Conservation (phyloP, 2,329 filamentous ascomycete genomes). For the Neopestalotiopsis sp. region DNA sequence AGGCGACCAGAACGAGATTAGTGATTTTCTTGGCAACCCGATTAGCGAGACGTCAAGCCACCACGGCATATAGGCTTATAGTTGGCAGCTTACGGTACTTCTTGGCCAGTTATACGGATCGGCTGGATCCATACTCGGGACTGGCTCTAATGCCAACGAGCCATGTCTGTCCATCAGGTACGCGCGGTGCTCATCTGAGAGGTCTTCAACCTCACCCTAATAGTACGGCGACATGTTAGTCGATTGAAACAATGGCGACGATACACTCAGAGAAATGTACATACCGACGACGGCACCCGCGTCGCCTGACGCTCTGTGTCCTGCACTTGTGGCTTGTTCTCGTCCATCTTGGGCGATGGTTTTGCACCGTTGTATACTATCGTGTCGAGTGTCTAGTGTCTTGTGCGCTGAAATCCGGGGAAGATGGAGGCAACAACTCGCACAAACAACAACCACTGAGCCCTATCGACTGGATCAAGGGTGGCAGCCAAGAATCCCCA, state of each 20-base stretch:
- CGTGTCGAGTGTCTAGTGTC: background rate
- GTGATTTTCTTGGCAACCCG: constrained; percentile 48
- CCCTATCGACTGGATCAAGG: background rate
- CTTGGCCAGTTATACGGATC: constrained; percentile 63
- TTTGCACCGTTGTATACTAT: background rate
- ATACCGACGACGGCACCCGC: constrained; percentile 2
- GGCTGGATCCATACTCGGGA: constrained; percentile 53
- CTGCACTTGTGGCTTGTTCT: background rate
- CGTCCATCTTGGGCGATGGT: background rate
- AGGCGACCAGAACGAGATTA: constrained; percentile 60
- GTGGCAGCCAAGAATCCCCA: background rate
- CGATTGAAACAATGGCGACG: background rate
- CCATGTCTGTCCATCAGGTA: constrained; percentile 59
- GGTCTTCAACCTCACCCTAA: background rate
- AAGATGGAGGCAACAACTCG: background rate
- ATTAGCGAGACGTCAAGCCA: background rate
- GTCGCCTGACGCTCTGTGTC: background rate
- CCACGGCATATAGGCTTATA: background rate
- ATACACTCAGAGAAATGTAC: background rate
- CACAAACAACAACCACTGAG: background rate
- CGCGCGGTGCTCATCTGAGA: constrained; percentile 47
- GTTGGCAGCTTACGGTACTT: constrained; percentile 46
- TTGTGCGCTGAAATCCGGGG: background rate
- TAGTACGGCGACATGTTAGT: background rate
- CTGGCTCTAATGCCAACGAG: constrained; percentile 57